Evolutionary conservation across 495 filamentous ascomycete species (phyloP), one percentile per base, ranked within the genome.

Genomic region (Echria macrotheca): DNA sequence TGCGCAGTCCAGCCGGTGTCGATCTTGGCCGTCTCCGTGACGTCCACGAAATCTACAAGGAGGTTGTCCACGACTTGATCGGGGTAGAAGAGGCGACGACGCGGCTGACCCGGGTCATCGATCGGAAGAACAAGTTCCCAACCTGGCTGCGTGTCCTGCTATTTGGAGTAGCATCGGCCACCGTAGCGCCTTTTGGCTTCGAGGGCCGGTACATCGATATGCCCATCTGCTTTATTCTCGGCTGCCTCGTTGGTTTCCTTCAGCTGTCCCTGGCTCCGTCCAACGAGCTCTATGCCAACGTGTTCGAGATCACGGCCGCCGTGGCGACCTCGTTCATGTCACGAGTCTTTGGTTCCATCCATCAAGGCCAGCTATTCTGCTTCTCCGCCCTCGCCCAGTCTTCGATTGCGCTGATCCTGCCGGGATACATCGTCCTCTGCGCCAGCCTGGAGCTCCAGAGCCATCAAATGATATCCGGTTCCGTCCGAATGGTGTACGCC

Each of bases 401-500:
- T 1, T 81, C 87, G 15, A 96, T 96, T 52, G 91, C 89, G 4
- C 76, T 96, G 28, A 96, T 98, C 50, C 76, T 98, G 3, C 91
- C 91, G 0, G 91, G 91, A n/a, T 63, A 62, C 58, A 71, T 73
- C 61, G 48, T 74, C 49, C 63, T 95, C 39, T 90, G 86, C 63
- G 86, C 84, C 6, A 84, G 81, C 38, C 76, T 97, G 23, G 91
- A 97, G 64, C 79, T 97, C 0, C 91, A 96, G 63, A 91, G 86
- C 7, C 77, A 80, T 44, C 84, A 83, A 50, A 83, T 97, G 40
- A 84, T 96, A 4, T 89, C 91, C 14, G 91, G 91, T 1, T 91
- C 87, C 5, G 87, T 96, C 9, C 87, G 91, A 38, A 91, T 96
- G 85, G 88, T 97, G 5, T 96, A 96, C 54, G 89, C 91, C 6